A percentile compares a stretch with the other conserved stretches of the same genome.
Evolutionary conservation across 1,139 yeast species (phyloP).

Genomic region (Blastobotrys proliferans): DNA sequence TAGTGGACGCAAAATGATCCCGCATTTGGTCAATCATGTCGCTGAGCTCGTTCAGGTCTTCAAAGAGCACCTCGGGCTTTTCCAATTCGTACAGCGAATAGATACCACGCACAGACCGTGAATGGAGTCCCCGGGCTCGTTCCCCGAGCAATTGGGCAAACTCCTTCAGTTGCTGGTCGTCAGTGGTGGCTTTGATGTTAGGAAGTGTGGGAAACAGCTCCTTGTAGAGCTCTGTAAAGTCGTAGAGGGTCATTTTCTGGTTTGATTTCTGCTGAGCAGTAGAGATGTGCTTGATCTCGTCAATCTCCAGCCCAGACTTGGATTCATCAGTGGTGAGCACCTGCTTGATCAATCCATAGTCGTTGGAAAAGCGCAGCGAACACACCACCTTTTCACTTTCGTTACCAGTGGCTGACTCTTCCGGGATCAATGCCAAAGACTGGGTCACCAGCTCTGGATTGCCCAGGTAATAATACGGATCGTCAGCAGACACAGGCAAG

Average conservation of each 20-base stretch:
- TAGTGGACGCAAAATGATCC: constrained; percentile 36
- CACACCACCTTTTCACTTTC: constrained; percentile 3
- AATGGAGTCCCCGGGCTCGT: constrained; percentile 16
- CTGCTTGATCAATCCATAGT: constrained; percentile 27
- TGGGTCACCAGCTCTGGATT: constrained; percentile 20
- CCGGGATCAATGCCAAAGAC: constrained; percentile 12
- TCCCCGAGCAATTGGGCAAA: constrained; percentile 15
- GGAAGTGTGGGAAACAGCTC: constrained; percentile 11
- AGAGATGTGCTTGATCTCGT: background rate
- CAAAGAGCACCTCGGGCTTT: constrained; percentile 8
- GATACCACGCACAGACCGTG: constrained; percentile 12
- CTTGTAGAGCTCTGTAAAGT: constrained; percentile 17
- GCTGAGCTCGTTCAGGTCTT: constrained; percentile 39
- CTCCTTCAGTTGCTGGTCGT: constrained; percentile 9
- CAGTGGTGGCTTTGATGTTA: background rate
- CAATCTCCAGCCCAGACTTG: constrained; percentile 5
- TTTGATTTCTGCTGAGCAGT: background rate
- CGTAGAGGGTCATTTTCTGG: constrained; percentile 8
- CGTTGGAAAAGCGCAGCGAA: constrained; percentile 20
- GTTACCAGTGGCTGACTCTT: background rate
- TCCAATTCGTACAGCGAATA: constrained; percentile 18
- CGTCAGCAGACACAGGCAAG: constrained; percentile 40
- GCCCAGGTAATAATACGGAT: constrained; percentile 35
- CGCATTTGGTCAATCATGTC: constrained; percentile 49
- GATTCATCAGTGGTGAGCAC: constrained; percentile 15